phyloP scores from a whole-genome alignment of 192 early-diverging fungal genomes.

The Podila epigama region DNA sequence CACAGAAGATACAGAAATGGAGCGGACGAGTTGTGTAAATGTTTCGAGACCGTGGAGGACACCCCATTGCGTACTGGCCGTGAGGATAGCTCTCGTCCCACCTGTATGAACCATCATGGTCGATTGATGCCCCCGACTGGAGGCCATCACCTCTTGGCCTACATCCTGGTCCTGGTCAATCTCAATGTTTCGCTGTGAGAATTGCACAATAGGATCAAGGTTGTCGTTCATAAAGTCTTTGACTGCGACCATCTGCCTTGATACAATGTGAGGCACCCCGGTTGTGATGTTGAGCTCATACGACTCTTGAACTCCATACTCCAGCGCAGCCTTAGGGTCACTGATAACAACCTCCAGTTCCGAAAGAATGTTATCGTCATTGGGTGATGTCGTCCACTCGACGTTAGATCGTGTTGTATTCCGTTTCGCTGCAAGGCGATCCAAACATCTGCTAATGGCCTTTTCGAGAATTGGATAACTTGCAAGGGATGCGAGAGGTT shows the following conservation, averaged over 20 bases:
- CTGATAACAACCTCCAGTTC: slow-evolving; percentile 18
- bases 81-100: slow-evolving; percentile 1
- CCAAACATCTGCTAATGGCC: slow-evolving; percentile 26
- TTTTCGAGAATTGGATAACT: slow-evolving; percentile 15
- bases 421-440: slow-evolving; percentile 27
- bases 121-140: not conserved
- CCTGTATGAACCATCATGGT: not conserved
- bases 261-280: not conserved
- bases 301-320: slow-evolving; percentile 28
- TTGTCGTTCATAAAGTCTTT: too few species aligned
- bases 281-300: slow-evolving; percentile 20
- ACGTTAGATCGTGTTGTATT: slow-evolving; percentile 13
- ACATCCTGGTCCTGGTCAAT: not conserved
- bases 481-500: not conserved
- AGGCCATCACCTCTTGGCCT: not conserved
- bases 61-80: slow-evolving; percentile 29
- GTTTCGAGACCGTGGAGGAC: slow-evolving; percentile 28
- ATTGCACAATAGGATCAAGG: too few species aligned
- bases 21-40: slow-evolving; percentile 23
- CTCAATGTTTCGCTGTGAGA: too few species aligned
- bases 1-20: not conserved
- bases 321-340: slow-evolving; percentile 12
- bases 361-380: not conserved
- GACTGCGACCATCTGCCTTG: too few species aligned
- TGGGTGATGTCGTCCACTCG: too few species aligned